These are phyloP conservation scores for Elsinoe fawcettii DNA, from an alignment of 2,329 filamentous ascomycete species.

Conservation along the genomic window DNA sequence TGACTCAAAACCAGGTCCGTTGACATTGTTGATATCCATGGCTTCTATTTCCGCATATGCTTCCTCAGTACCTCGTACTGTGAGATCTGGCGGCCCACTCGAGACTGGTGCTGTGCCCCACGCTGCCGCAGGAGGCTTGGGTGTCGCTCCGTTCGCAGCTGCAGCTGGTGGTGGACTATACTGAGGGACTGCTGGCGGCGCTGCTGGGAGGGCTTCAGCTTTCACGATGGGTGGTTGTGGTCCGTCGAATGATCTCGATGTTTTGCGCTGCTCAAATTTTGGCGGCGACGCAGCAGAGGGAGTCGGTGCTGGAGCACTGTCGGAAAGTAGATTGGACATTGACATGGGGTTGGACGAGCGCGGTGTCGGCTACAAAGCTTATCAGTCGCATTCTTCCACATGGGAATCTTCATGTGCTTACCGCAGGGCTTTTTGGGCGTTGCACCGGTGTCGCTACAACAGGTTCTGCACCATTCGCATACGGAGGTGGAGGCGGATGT, in stretches of 20 bases:
- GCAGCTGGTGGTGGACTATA: slow-evolving; percentile 1
- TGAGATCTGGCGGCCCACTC: slow-evolving; percentile 30
- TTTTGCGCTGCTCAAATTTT: background rate
- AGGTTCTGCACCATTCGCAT: slow-evolving; percentile 22
- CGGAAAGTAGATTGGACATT: slow-evolving; percentile 88
- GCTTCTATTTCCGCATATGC: slow-evolving; percentile 53
- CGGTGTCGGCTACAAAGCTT: slow-evolving; percentile 20
- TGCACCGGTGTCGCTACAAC: background rate
- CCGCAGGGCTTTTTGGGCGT: background rate
- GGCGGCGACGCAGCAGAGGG: slow-evolving; percentile 15
- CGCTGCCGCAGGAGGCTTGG: slow-evolving; percentile 1
- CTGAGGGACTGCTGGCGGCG: slow-evolving; percentile 9
- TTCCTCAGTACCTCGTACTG: slow-evolving; percentile 49
- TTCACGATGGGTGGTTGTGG: background rate
- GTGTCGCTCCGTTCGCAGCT: slow-evolving; percentile 6
- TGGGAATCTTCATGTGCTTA: background rate
- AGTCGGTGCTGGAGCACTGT: slow-evolving; percentile 39
- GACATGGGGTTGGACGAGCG: slow-evolving; percentile 85
- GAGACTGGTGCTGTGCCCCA: slow-evolving; percentile 20
- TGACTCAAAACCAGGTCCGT: slow-evolving; percentile 44
- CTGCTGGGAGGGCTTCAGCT: slow-evolving; percentile 3
- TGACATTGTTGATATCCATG: slow-evolving; percentile 53
- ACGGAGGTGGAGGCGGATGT: slow-evolving; percentile 19
- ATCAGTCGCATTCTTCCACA: background rate
- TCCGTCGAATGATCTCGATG: background rate